These are phyloP conservation scores for Collybia sordida DNA, from an alignment of 768 basidiomycete species.

Conservation along the genomic window DNA sequence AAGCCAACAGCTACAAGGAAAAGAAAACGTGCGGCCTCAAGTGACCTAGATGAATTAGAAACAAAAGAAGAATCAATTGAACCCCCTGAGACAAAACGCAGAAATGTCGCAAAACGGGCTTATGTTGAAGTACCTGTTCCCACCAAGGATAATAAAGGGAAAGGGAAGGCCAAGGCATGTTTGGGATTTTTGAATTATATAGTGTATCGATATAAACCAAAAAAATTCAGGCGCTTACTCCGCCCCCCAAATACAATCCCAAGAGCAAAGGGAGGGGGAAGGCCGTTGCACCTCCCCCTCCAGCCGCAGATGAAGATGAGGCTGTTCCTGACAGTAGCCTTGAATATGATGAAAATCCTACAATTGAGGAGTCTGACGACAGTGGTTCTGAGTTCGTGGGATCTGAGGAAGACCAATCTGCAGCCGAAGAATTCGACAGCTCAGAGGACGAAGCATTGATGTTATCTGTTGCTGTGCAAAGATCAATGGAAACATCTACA, in stretches of 20 bases:
- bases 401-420: slow-evolving; percentile 37
- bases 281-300: slow-evolving; percentile 23
- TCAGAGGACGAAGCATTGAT: slow-evolving; percentile 51
- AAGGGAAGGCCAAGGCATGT: slow-evolving; percentile 23
- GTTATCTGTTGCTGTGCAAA: slow-evolving; percentile 54
- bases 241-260: slow-evolving; percentile 19
- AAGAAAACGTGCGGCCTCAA: slow-evolving; percentile 24
- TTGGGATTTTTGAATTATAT: not conserved
- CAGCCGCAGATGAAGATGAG: slow-evolving; percentile 29
- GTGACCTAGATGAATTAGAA: slow-evolving; percentile 19
- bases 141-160: slow-evolving; percentile 13
- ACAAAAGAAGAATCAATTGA: slow-evolving; percentile 22
- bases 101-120: slow-evolving; percentile 29
- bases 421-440: slow-evolving; percentile 22
- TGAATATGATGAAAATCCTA: slow-evolving; percentile 37
- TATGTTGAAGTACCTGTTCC: slow-evolving; percentile 32
- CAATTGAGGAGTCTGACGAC: slow-evolving; percentile 49
- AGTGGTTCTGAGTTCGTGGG: slow-evolving; percentile 63
- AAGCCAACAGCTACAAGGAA: slow-evolving; percentile 10
- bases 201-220: not conserved
- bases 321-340: slow-evolving; percentile 34
- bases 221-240: slow-evolving; percentile 9
- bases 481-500: slow-evolving; percentile 45
- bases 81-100: slow-evolving; percentile 29
- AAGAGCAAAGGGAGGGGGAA: slow-evolving; percentile 36